Evolutionary conservation across 768 basidiomycete genomes (phyloP).

Genomic region (Amanita rubescens): DNA sequence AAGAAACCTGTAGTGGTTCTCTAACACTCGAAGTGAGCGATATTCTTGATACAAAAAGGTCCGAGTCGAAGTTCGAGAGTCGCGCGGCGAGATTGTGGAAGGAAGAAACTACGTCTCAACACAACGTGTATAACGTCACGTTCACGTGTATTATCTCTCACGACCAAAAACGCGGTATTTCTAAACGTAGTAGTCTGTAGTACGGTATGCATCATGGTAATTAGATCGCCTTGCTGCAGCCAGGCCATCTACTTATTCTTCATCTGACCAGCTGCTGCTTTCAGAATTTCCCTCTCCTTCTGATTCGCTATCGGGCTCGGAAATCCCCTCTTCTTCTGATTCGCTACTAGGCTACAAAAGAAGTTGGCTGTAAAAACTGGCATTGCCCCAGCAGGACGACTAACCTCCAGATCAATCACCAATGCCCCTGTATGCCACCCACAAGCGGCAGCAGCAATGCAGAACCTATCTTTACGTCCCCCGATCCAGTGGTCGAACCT

Average conservation of each 20-base stretch:
- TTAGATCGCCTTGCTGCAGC: too few species aligned
- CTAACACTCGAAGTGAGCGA: neutral
- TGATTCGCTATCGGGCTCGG: neutral
- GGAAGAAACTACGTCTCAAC: neutral
- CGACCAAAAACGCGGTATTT: too few species aligned
- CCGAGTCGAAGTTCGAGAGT: neutral
- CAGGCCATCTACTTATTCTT: too few species aligned
- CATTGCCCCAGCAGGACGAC: slow-evolving; percentile 10
- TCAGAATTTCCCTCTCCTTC: too few species aligned
- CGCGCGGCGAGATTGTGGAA: slow-evolving; percentile 1
- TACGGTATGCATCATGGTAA: too few species aligned
- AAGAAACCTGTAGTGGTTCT: neutral
- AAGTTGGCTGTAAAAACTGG: neutral
- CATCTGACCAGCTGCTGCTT: too few species aligned
- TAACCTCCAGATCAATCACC: slow-evolving; percentile 76
- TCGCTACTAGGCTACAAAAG: neutral
- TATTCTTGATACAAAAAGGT: too few species aligned
- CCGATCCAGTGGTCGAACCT: slow-evolving; percentile 57
- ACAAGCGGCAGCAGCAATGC: slow-evolving; percentile 71
- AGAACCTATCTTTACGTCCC: slow-evolving; percentile 53
- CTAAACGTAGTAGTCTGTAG: too few species aligned
- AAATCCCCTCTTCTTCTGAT: neutral
- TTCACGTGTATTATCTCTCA: slow-evolving; percentile 5
- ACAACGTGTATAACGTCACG: slow-evolving; percentile 9
- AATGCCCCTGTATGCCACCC: slow-evolving; percentile 94